phyloP scores from a whole-genome alignment of 352 stramenopile genomes.

The Globisporangium rhizosaccharum region DNA sequence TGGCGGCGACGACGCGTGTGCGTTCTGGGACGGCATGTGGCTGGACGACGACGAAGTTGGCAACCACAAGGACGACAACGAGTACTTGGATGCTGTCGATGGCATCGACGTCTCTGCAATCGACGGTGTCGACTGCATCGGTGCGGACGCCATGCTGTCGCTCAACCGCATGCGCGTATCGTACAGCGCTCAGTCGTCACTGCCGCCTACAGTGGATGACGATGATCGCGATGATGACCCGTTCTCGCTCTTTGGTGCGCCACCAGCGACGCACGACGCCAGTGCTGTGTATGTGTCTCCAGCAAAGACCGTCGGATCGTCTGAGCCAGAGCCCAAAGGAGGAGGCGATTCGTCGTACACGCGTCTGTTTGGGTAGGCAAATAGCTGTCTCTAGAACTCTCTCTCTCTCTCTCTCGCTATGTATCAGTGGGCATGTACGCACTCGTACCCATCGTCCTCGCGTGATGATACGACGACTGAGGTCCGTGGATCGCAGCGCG shows the following conservation, averaged over 20 bases:
- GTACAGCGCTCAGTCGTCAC: neutral
- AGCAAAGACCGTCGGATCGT: too few relatives aligned
- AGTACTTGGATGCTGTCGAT: constrained; percentile 3
- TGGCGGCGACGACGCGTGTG: constrained; percentile 8
- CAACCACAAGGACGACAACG: constrained; percentile 5
- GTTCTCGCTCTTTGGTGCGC: neutral
- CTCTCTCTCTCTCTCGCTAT: too few relatives aligned
- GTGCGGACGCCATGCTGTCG: neutral
- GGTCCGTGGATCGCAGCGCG: too few relatives aligned
- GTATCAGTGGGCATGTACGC: too few relatives aligned
- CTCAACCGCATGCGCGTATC: neutral
- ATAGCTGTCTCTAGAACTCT: too few relatives aligned
- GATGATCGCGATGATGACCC: neutral
- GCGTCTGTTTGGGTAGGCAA: too few relatives aligned
- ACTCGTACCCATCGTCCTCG: too few relatives aligned
- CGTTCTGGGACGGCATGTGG: constrained; percentile 16
- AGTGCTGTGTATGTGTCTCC: too few relatives aligned
- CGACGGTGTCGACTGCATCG: neutral
- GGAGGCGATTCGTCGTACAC: too few relatives aligned
- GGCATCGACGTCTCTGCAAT: neutral
- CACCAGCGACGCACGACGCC: too few relatives aligned
- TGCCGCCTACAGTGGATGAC: neutral
- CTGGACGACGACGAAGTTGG: constrained; percentile 2
- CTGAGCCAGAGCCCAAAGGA: too few relatives aligned
- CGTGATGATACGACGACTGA: too few relatives aligned